These are phyloP conservation scores for Coniochaeta sp. DNA, from an alignment of 2,329 filamentous ascomycete genomes.

Conservation along the genomic window DNA sequence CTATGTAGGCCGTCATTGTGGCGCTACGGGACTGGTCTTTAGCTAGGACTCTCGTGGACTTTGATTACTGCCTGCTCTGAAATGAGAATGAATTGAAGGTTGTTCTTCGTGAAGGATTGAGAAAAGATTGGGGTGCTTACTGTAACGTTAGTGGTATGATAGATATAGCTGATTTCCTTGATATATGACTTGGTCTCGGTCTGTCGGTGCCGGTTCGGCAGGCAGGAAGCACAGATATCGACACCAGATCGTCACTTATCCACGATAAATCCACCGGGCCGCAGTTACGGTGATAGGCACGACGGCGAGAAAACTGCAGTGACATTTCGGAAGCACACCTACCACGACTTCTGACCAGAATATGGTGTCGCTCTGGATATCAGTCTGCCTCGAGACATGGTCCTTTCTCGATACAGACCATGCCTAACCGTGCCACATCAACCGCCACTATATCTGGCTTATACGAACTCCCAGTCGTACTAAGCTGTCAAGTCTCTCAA, in stretches of 20 bases:
- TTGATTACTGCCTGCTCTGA: background rate
- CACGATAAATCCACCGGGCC: background rate
- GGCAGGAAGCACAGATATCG: background rate
- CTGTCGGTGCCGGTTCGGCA: background rate
- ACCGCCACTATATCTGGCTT: no score
- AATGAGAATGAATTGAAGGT: background rate
- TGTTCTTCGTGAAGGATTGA: background rate
- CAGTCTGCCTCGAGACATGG: no score
- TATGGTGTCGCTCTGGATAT: no score
- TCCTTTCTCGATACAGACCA: no score
- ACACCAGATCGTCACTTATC: background rate
- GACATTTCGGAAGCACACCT: no score
- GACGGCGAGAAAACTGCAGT: no score
- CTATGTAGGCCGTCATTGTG: conserved; percentile 13
- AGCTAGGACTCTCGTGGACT: background rate
- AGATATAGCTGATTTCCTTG: background rate
- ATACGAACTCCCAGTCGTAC: no score
- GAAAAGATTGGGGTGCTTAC: background rate
- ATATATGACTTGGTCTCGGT: background rate
- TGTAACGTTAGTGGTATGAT: background rate
- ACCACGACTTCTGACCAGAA: no score
- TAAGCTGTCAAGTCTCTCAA: no score
- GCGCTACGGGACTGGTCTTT: background rate
- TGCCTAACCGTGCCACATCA: no score
- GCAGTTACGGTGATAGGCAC: background rate